A percentile compares a stretch with the other conserved stretches of the same genome.
Evolutionary conservation across 1,284 basidiomycete genomes (phyloP).

Genomic region (Pterulicium gracile): DNA sequence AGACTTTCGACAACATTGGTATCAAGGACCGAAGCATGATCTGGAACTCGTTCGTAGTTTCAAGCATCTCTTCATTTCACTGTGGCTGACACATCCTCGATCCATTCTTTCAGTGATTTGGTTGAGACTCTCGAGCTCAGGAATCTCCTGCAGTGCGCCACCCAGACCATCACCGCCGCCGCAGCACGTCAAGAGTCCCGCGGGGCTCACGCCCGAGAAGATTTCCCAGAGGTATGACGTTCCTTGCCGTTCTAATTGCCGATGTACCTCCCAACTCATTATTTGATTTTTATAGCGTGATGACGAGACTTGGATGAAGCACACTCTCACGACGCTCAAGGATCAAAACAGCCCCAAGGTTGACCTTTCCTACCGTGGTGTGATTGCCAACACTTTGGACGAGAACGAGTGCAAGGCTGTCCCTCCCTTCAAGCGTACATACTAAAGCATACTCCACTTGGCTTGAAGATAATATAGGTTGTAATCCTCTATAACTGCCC

Average conservation of each 20-base stretch:
- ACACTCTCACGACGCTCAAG: constrained; percentile 81
- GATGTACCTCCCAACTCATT: constrained; percentile 4
- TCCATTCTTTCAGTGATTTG: constrained; percentile 56
- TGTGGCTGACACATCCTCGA: constrained; percentile 14
- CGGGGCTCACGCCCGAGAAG: constrained; percentile 96
- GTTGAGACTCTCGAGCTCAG: constrained; percentile 95
- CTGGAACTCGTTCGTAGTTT: constrained; percentile 78
- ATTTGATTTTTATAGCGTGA: constrained; percentile 46
- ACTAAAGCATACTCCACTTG: no score
- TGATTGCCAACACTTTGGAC: constrained; percentile 83
- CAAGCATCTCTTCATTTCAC: background rate
- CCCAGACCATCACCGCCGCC: constrained; percentile 93
- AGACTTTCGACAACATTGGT: constrained; percentile 82
- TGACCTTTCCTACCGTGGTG: constrained; percentile 81
- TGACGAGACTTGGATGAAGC: constrained; percentile 91
- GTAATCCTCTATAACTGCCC: no score
- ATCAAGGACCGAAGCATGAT: constrained; percentile 99
- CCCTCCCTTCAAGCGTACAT: constrained; percentile 82
- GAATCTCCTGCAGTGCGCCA: constrained; percentile 90
- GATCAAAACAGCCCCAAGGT: constrained; percentile 73
- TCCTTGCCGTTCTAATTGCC: constrained; percentile 1
- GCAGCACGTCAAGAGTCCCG: constrained; percentile 95
- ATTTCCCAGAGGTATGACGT: constrained; percentile 68
- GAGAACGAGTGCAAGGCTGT: constrained; percentile 92
- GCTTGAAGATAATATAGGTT: no score